Evolutionary conservation across 345 rosid species (phyloP), one percentile per base, ranked within the genome.

Genomic region (Populus davidiana): DNA sequence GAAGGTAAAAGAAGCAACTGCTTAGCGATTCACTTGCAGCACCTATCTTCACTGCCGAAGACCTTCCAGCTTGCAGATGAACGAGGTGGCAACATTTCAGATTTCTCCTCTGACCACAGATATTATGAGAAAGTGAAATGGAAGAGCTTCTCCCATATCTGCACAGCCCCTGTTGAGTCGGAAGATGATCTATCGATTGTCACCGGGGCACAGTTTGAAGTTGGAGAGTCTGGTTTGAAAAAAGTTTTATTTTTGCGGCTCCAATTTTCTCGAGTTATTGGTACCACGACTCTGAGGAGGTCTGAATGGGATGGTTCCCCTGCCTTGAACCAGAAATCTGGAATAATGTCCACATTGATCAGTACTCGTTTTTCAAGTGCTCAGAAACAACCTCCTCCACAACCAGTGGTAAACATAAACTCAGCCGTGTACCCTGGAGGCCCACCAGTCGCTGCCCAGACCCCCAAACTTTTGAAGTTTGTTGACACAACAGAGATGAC

Each of bases 401-500:
- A 96, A 49, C 92, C 89, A 21, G 95, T 91, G 66, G 92, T 93
- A 77, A 91, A 88, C 78, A 88, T 96, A 88, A 96, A 94, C 82
- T 94, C 98, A 0, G 97, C 98, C 1, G 87, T 96, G 21, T 94
- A 94, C 76, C 97, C 97, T 0, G 99, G 99, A 0, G 97, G 99
- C 14, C 99, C 99, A 23, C 99, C 99, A 0, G 92, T 89, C 29
- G 91, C 98, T 0, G 86, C 86, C 5, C 99, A 89, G 86, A 91
- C 97, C 8, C 91, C 98, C 0, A 96, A 89, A 84, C 96, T 91
- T 77, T 82, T 96, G 79, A 96, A 89, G 86, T 89, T 89, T 74
- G 96, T 94, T 8, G 99, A 96, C 84, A 89, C 97, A 21, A 87
- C 93, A 0, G 99, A 94, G 88, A 89, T 94, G 94, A 79, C 90